Percentiles rank a stretch among this genome's conserved stretches.
Conservation (phyloP, 2,329 filamentous ascomycete genomes). For the Geoglossum cookeanum region DNA sequence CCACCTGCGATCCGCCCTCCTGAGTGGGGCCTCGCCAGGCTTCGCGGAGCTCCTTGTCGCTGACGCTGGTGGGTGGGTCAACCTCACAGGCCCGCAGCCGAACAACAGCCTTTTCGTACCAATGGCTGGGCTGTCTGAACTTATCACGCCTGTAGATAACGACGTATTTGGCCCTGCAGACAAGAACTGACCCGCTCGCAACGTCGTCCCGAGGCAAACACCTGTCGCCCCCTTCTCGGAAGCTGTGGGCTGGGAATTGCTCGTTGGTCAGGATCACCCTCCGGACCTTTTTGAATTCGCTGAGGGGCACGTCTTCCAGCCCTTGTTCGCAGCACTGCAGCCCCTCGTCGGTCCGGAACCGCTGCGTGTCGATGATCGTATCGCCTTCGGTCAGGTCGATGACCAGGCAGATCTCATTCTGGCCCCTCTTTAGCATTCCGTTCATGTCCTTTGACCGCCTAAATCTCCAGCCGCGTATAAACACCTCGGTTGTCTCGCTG, state of each 20-base stretch:
- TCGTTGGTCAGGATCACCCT: conserved; percentile 36
- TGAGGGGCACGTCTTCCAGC: conserved; percentile 24
- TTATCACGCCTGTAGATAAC: conserved; percentile 13
- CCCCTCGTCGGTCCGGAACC: not conserved
- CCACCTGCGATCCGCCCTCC: conserved; percentile 17
- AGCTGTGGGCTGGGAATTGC: conserved; percentile 20
- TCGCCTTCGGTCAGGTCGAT: conserved; percentile 22
- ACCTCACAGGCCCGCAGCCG: not conserved
- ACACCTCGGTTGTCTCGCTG: conserved; percentile 10
- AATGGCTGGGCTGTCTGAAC: not conserved
- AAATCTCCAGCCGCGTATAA: conserved; percentile 22
- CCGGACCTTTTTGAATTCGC: conserved; percentile 23
- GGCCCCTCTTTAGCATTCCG: conserved; percentile 19
- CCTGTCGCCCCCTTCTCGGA: conserved; percentile 15
- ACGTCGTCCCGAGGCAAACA: conserved; percentile 11
- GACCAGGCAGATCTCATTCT: conserved; percentile 28
- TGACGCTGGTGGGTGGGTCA: not conserved
- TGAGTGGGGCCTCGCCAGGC: conserved; percentile 24
- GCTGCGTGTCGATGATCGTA: conserved; percentile 11
- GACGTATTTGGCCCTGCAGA: conserved; percentile 33
- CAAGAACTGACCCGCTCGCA: conserved; percentile 21
- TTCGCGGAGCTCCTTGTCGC: conserved; percentile 6
- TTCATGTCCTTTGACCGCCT: conserved; percentile 17
- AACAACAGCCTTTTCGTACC: not conserved
- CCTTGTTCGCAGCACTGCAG: conserved; percentile 15